A percentile compares a stretch with the other conserved stretches of the same genome.
phyloP scores from a whole-genome alignment of 257 asterid genomes.

The Lavandula angustifolia region DNA sequence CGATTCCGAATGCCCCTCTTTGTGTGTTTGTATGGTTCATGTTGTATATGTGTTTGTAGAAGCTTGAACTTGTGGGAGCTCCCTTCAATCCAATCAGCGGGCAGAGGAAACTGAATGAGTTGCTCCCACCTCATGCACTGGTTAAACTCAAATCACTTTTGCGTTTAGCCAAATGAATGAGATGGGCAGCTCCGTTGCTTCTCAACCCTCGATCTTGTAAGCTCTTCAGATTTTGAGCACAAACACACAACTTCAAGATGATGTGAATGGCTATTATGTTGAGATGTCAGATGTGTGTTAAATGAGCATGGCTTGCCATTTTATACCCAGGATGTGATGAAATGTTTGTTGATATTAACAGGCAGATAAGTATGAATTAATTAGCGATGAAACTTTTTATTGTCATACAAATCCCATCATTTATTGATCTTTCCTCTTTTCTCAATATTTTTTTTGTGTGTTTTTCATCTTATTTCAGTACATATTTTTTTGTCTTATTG shows the following conservation, averaged over 20 bases:
- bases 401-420: too few species aligned
- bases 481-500: too few species aligned
- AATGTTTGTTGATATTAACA: neutral
- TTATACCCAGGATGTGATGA: neutral
- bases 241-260: neutral
- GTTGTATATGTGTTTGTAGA: neutral
- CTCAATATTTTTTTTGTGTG: too few species aligned
- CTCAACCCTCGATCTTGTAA: slow-evolving; percentile 57
- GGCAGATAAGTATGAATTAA: slow-evolving; percentile 28
- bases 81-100: slow-evolving; percentile 61
- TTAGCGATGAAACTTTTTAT: neutral
- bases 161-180: slow-evolving; percentile 61
- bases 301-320: neutral
- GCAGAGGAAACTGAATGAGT: slow-evolving; percentile 45
- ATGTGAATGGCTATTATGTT: too few species aligned
- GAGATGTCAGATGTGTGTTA: neutral
- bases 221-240: slow-evolving; percentile 37
- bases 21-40: too few species aligned
- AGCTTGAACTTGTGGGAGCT: slow-evolving; percentile 40
- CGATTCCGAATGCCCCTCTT: too few species aligned
- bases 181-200: slow-evolving; percentile 61
- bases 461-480: too few species aligned
- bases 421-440: too few species aligned
- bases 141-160: slow-evolving; percentile 33
- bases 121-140: slow-evolving; percentile 66